Evolutionary conservation across 2,329 filamentous ascomycete genomes (phyloP), one percentile per base, ranked within the genome.

Genomic region (Colletotrichum tofieldiae): DNA sequence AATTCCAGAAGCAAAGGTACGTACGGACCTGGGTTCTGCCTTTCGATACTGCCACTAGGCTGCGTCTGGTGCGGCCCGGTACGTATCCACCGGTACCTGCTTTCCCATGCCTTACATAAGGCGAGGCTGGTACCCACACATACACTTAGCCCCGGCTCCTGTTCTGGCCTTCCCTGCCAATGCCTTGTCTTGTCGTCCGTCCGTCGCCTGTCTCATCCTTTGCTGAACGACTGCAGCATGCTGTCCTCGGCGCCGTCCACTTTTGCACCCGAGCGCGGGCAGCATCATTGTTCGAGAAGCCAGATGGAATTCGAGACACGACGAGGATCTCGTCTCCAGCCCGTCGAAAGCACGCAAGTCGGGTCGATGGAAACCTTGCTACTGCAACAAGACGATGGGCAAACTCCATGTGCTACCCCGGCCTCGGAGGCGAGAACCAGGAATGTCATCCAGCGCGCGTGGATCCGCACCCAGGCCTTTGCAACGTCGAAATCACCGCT

Each of bases 61-160:
- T 39, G n/a, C 23, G 29, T 62, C 43, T 62, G 37, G 65, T 23
- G 59, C 61, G 65, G 41, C 49, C 43, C 69, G 58, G 52, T 69
- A 64, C 65, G 59, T 64, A 72, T 55, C 69, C 65, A 69, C 65
- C 39, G 45, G 69, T 69, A 72, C 65, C 69, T 72, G 58, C 69
- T 54, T 72, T 60, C 26, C n/a, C 32, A 26, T 72, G 51, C 65
- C 67, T 63, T 71, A 64, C 61, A 52, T 54, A 64, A 64, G 61
- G 49, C 14, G 7, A 39, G 32, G 14, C 39, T 26, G 20, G 32
- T 62, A 51, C 45, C 47, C 32, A 51, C 37, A 14, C 8, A 18
- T 29, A 12, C 14, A 63, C 23, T 63, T 63, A 43, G 60, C 60
- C 47, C 37, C 47, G 35, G 37, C 32, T 52, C 11, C 23, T 63